Evolutionary conservation across 2,329 filamentous ascomycete species (phyloP), one percentile per base, ranked within the genome.

Genomic region (Metarhizium guizhouense): DNA sequence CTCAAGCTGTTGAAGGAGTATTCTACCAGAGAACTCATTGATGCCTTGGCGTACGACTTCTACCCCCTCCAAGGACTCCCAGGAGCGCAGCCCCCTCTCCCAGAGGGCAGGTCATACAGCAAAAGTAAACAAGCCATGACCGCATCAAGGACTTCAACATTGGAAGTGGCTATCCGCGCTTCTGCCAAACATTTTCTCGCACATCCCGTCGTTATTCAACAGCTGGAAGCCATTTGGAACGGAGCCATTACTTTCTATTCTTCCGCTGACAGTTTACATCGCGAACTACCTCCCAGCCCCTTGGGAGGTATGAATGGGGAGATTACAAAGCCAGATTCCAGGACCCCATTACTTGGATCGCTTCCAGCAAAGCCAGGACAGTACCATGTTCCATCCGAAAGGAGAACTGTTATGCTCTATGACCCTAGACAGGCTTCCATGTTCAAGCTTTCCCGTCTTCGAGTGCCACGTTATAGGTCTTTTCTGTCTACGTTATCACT

Each of bases 171-270:
- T 58, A 96, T 97, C 64, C 85, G 90, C 62, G 90, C 92, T 20
- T 92, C 92, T 59, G 89, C 93, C 25, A 96, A 97, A 72, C 87
- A 90, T 62, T 95, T 96, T 63, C 77, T 97, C 5, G 88, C 93
- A 8, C 92, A 96, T 66, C 92, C 93, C 0, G 77, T 96, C 3
- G 91, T 96, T 0, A 87, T 96, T 8, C 90, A 95, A 69, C 92
- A 96, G 67, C 78, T 97, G n/a, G 91, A 96, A 70, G 92, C 91
- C 48, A 96, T 97, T 59, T 97, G 93, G 93, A 93, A 90, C 20
- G 93, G 93, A 32, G 93, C 88, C 18, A 94, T 97, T 61, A 91
- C 94, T 61, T 96, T 97, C 66, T 91, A 96, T 70, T 94, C 90
- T 2, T 84, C 87, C 13, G 90, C 90, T 5, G 92, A 96, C 68